Base-by-base conservation (phyloP, 768 basidiomycete genomes). In the Naematelia aurantialba region DNA sequence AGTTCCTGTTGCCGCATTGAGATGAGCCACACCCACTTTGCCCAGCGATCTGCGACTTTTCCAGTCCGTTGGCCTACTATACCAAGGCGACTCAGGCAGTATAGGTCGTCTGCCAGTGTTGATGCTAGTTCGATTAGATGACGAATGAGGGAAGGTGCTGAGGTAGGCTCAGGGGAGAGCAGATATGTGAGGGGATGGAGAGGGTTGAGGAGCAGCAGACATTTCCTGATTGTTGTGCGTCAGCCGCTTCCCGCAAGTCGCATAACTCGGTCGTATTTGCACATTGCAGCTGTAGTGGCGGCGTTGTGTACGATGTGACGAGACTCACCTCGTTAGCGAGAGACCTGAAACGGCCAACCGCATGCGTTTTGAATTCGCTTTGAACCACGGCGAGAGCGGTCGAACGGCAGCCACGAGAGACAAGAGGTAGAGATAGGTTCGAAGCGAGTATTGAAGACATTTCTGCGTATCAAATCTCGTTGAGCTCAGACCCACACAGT, bases 381-480 rank as follows among this genome's bases (percentile, higher is more conserved):
- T 39, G 52, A 70, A 70, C 58, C 61, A 62, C 11, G 57, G 56
- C 22, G 67, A 61, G 26, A 70, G 58, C 4, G 65, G 69, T 46
- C 69, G 55, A 8, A 75, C 44, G 3, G 44, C 34, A 17, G 62
- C 54, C 26, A 73, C 49, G 11, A 75, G 56, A 1, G 58, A 59
- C 12, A 72, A 48, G 26, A 75, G 44, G 52, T 75, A 75, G n/a
- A 75, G 62, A 51, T 75, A 75, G 13, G 68, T 72, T 45, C 62
- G 52, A 3, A 72, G 55, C 27, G 73, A 62, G 51, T 75, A 75
- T 52, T 75, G 73, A 3, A 60, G 54, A 56, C 67, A 69, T 75
- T 75, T 75, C 73, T 75, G 48, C 30, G 21, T 13, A 22, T 24
- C 29, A 30, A 17, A n/a, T 19, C n/a, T n/a, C 14, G 14, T n/a